Conservation (phyloP, 192 early-diverging fungal genomes). For the Entomortierella parvispora region DNA sequence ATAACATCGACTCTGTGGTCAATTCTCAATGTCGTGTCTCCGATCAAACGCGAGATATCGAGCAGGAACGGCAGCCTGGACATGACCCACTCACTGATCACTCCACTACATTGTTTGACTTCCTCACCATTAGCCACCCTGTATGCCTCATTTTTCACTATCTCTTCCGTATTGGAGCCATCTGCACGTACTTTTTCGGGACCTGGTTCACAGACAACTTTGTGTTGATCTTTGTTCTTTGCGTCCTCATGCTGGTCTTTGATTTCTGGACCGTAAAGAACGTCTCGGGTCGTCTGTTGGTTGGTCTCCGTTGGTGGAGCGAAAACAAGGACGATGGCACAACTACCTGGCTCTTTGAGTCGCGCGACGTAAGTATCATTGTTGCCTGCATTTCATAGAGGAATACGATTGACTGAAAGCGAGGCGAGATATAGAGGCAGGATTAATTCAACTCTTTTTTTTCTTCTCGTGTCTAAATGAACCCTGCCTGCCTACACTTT, state of each 20-base stretch:
- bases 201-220: slow-evolving; percentile 86
- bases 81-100: no score
- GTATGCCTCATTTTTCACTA: slow-evolving; percentile 91
- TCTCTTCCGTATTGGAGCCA: slow-evolving; percentile 84
- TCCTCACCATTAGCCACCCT: slow-evolving; percentile 74
- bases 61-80: no score
- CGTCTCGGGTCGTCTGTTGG: slow-evolving; percentile 93
- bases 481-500: no score
- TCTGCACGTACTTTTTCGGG: slow-evolving; percentile 88
- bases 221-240: slow-evolving; percentile 91
- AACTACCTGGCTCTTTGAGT: slow-evolving; percentile 97
- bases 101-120: neutral
- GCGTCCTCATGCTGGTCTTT: slow-evolving; percentile 91
- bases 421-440: no score
- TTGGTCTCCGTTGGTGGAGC: slow-evolving; percentile 99
- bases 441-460: no score
- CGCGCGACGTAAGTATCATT: slow-evolving; percentile 72
- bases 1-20: no score
- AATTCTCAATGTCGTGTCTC: no score
- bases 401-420: neutral
- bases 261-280: slow-evolving; percentile 99
- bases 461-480: no score
- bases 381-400: neutral
- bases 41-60: no score
- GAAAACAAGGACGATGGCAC: slow-evolving; percentile 96